Evolutionary conservation across 805 yeast genomes (phyloP).

Genomic region (Hagleromyces aurorensis): DNA sequence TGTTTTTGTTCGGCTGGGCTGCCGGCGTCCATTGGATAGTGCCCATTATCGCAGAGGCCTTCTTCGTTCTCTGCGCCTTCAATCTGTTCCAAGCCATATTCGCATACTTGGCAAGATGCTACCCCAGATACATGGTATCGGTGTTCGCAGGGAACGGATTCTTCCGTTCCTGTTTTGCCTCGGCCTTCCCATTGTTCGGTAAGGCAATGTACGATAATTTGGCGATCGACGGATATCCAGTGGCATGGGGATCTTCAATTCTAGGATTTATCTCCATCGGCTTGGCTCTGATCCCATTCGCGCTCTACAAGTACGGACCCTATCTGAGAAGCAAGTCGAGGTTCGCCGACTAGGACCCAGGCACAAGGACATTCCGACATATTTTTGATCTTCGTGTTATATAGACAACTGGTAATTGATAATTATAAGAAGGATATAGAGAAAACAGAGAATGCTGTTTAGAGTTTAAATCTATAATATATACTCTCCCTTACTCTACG

Average conservation of each 20-base stretch:
- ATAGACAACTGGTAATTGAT: no score
- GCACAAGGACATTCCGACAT: no score
- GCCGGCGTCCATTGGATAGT: constrained; percentile 43
- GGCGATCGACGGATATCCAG: constrained; percentile 41
- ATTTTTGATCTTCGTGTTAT: no score
- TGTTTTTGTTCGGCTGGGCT: constrained; percentile 45
- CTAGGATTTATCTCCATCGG: constrained; percentile 39
- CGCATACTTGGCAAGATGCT: constrained; percentile 42
- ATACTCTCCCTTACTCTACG: no score
- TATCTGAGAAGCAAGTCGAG: constrained; percentile 38
- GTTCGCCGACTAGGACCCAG: constrained; percentile 29
- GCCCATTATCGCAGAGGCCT: constrained; percentile 37
- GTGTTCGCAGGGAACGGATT: constrained; percentile 52
- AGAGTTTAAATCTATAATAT: no score
- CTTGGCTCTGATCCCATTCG: constrained; percentile 41
- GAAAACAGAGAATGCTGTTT: no score
- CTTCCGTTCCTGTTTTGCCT: constrained; percentile 44
- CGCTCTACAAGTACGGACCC: constrained; percentile 39
- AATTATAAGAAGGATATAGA: no score
- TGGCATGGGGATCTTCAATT: constrained; percentile 49
- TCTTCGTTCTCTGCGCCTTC: constrained; percentile 37
- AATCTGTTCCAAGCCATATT: constrained; percentile 45
- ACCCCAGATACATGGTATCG: constrained; percentile 45
- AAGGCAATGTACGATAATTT: constrained; percentile 45
- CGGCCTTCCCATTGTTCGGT: constrained; percentile 58